A percentile compares a stretch with the other conserved stretches of the same genome.
phyloP scores from a whole-genome alignment of 768 basidiomycete species.

The Clavulina sp. region DNA sequence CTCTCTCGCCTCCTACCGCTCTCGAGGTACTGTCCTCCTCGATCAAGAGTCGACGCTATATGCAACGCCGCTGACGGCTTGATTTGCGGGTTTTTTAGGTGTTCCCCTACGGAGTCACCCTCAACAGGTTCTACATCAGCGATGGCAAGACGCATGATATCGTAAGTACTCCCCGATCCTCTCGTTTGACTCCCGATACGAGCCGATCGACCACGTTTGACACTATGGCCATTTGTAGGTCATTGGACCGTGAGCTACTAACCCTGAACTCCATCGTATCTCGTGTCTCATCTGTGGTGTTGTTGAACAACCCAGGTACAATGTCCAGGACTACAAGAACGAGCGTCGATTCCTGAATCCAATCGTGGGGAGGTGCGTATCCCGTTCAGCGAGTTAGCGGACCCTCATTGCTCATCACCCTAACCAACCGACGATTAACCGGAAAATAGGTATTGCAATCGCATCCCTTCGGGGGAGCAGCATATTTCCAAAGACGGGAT shows the following conservation, averaged over 20 bases:
- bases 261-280: no score
- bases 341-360: conserved; percentile 47
- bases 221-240: no score
- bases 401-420: background rate
- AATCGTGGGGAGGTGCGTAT: conserved; percentile 43
- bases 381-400: no score
- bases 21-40: background rate
- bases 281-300: no score
- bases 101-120: conserved; percentile 20
- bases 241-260: no score
- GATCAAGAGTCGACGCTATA: no score
- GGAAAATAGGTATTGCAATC: conserved; percentile 31
- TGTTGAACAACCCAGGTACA: no score
- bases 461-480: conserved; percentile 44
- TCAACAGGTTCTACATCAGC: conserved; percentile 50
- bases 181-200: no score
- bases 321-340: conserved; percentile 32
- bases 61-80: no score
- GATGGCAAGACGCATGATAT: conserved; percentile 67
- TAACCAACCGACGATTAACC: background rate
- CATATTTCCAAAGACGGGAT: conserved; percentile 35
- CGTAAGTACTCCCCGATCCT: conserved; percentile 56
- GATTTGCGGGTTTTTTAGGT: no score
- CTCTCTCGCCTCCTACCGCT: background rate
- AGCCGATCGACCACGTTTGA: no score